Evolutionary conservation across 345 rosid species (phyloP).

Genomic region (thale cress (Arabidopsis thaliana)): DNA sequence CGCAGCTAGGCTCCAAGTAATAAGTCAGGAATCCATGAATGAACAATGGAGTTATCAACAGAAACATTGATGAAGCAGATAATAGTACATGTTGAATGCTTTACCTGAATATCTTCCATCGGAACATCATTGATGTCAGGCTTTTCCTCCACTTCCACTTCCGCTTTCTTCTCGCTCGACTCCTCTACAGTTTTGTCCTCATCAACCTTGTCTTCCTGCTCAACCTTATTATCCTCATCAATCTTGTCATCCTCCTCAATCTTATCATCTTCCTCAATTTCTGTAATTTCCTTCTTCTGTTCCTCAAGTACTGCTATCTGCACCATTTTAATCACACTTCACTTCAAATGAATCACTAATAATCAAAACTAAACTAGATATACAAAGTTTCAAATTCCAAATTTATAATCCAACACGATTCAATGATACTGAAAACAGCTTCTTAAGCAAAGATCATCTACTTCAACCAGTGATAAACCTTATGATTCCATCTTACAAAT

Average conservation of each 20-base stretch:
- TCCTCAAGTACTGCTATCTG: constrained; percentile 83
- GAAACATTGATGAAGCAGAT: not conserved
- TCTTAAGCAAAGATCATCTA: not conserved
- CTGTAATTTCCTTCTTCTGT: constrained; percentile 60
- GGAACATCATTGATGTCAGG: constrained; percentile 82
- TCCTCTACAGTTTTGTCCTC: constrained; percentile 41
- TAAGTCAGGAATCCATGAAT: not conserved
- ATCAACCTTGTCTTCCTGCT: constrained; percentile 38
- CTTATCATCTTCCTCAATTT: constrained; percentile 59
- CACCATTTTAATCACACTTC: constrained; percentile 38
- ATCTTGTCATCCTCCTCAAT: constrained; percentile 63
- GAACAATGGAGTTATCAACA: not conserved
- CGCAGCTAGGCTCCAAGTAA: not conserved
- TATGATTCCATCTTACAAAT: not conserved
- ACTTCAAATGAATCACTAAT: constrained; percentile 30
- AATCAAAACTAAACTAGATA: not conserved
- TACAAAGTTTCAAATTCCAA: not conserved
- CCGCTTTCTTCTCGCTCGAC: constrained; percentile 47
- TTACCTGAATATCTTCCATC: constrained; percentile 76
- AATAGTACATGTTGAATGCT: not conserved
- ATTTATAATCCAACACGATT: not conserved
- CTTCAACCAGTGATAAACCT: not conserved
- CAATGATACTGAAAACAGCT: not conserved
- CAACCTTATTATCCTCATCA: constrained; percentile 47
- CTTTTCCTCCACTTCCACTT: constrained; percentile 54